Conservation (phyloP, 1,284 basidiomycete species). For the Flammula alnicola region DNA sequence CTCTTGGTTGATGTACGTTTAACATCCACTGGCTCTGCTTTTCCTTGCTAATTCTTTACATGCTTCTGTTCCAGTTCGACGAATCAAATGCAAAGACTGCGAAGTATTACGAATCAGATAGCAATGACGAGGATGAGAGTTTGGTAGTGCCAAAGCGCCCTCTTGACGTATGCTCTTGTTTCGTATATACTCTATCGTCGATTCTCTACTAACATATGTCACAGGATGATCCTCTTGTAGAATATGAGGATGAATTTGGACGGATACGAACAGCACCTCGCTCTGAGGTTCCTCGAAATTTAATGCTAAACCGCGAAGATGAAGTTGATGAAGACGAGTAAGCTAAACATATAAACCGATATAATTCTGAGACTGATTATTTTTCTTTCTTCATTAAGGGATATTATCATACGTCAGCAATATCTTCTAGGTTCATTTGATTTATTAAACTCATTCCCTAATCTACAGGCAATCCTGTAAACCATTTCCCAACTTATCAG, state of each 20-base stretch:
- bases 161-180: slow-evolving; percentile 42
- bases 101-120: slow-evolving; percentile 64
- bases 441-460: not conserved
- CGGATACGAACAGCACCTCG: slow-evolving; percentile 66
- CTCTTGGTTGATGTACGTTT: slow-evolving; percentile 83
- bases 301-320: slow-evolving; percentile 46
- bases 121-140: slow-evolving; percentile 78
- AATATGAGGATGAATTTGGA: slow-evolving; percentile 89
- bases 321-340: slow-evolving; percentile 61
- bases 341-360: slow-evolving; percentile 27
- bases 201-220: not conserved
- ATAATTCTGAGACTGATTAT: not conserved
- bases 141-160: slow-evolving; percentile 55
- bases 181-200: slow-evolving; percentile 3
- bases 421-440: not conserved
- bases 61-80: slow-evolving; percentile 1
- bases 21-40: not conserved
- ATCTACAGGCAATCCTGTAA: slow-evolving; percentile 69
- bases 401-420: slow-evolving; percentile 53
- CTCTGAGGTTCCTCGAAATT: slow-evolving; percentile 78
- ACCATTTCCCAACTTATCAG: slow-evolving; percentile 85
- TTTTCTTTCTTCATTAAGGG: slow-evolving; percentile 43
- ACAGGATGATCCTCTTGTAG: slow-evolving; percentile 77
- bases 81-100: slow-evolving; percentile 60
- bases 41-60: slow-evolving; percentile 1